Percentiles rank a stretch among this genome's conserved stretches.
Conservation (phyloP, 331 rosid genomes). For the Saraca asoca region DNA sequence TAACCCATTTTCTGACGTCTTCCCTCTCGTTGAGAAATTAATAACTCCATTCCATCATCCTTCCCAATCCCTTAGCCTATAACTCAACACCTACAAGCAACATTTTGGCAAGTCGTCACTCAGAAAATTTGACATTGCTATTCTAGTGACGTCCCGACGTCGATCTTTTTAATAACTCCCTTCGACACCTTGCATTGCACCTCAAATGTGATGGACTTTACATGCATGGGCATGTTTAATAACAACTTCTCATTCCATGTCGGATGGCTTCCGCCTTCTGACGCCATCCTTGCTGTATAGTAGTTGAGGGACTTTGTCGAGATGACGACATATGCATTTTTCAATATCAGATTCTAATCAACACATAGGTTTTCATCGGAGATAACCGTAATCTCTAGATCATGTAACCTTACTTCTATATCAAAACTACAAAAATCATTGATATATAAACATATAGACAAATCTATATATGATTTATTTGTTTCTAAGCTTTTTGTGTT, state of each 20-base stretch:
- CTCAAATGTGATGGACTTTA: constrained; percentile 36
- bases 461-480: too few relatives aligned
- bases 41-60: constrained; percentile 57
- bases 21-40: constrained; percentile 51
- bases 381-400: neutral
- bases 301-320: neutral
- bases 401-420: neutral
- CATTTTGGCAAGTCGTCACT: constrained; percentile 40
- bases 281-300: neutral
- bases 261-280: neutral
- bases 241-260: constrained; percentile 21
- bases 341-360: neutral
- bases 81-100: constrained; percentile 60
- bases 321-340: neutral
- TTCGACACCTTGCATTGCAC: constrained; percentile 45
- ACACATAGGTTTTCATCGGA: neutral
- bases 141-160: constrained; percentile 39
- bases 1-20: neutral
- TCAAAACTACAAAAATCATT: neutral
- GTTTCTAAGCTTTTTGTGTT: too few relatives aligned
- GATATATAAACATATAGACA: too few relatives aligned
- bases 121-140: constrained; percentile 47
- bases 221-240: constrained; percentile 8
- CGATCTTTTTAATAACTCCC: constrained; percentile 33
- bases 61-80: constrained; percentile 46